Base-by-base conservation (phyloP, 805 yeast species). In the Metschnikowia lachancei region DNA sequence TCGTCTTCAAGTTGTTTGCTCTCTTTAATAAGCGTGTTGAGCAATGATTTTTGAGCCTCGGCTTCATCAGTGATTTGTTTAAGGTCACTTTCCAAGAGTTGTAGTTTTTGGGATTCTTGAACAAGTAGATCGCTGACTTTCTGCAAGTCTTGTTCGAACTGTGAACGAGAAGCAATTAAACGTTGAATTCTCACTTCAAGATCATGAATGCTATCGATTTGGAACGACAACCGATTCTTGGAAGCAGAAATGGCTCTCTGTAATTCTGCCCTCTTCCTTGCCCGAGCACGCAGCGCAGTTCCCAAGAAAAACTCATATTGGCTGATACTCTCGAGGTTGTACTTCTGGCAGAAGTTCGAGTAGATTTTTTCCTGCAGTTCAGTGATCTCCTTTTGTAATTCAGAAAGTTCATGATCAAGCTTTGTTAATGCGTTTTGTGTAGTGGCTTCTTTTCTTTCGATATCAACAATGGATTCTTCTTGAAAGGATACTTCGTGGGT, bases 231-330 rank as follows among this genome's bases (percentile, higher is more conserved):
- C 55, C 84, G 84, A 48, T 77, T 84, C 29, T 81, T 72, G 35
- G 87, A 63, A 7, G 80, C 75, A 13, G 83, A 65, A 14, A 85
- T 76, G 45, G 86, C 85, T 49, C 81, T 81, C 34, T 78, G 69
- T 47, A 78, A 77, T 51, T 81, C 81, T 1, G 85, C 73, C 37
- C 82, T 70, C 58, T 85, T 88, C 49, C 78, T 80, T 1, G 82
- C 72, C 43, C 80, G 78, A 28, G 72, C 72, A 58, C 86, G 71
- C 41, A 78, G 58, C 3, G 76, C 64, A 4, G 78, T 69, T 5
- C 92, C 91, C 45, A 83, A 86, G 11, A 78, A 70, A 36, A 69
- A 70, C 61, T 90, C 97, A 60, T 85, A 90, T 29, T 84, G 89
- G 39, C 75, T 70, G 33, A 89, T 80, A 28, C 68, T 64, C 7